phyloP scores from a whole-genome alignment of 2,329 filamentous ascomycete genomes.

The Colletotrichum coccodes region DNA sequence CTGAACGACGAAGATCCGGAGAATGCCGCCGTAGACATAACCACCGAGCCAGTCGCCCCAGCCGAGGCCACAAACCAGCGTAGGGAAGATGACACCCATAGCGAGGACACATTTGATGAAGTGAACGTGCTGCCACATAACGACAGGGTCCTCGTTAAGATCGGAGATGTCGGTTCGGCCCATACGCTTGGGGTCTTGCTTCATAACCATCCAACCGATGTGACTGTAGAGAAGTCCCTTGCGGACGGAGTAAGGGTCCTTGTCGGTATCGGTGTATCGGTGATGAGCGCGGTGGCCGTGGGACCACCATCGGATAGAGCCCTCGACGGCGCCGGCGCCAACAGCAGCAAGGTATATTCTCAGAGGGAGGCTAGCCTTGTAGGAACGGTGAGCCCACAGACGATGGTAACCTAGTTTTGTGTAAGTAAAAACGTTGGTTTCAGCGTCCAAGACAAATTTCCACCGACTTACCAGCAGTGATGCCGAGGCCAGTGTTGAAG shows the following conservation, averaged over 20 bases:
- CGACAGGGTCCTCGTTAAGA: conserved; percentile 85
- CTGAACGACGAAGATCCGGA: conserved; percentile 90
- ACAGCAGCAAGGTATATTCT: conserved; percentile 85
- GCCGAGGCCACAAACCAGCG: conserved; percentile 77
- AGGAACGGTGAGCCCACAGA: conserved; percentile 87
- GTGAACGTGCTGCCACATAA: conserved; percentile 89
- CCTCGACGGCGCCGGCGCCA: conserved; percentile 85
- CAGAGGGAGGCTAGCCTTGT: conserved; percentile 80
- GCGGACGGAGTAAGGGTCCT: conserved; percentile 90
- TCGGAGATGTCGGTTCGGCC: conserved; percentile 90
- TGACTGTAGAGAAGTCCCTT: conserved; percentile 85
- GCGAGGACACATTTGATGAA: conserved; percentile 82
- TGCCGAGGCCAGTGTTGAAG: conserved; percentile 84
- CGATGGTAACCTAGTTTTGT: conserved; percentile 60
- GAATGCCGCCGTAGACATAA: conserved; percentile 85
- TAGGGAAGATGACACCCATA: conserved; percentile 83
- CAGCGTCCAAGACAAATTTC: neutral
- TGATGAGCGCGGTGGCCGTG: conserved; percentile 89
- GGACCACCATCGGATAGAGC: conserved; percentile 90
- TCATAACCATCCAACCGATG: conserved; percentile 92
- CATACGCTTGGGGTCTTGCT: conserved; percentile 90
- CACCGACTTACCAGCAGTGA: conserved; percentile 72
- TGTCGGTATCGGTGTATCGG: conserved; percentile 91
- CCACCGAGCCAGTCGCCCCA: conserved; percentile 87
- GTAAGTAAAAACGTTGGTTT: neutral